Conservation (phyloP, 768 basidiomycete genomes). For the Leccinellum luteum region DNA sequence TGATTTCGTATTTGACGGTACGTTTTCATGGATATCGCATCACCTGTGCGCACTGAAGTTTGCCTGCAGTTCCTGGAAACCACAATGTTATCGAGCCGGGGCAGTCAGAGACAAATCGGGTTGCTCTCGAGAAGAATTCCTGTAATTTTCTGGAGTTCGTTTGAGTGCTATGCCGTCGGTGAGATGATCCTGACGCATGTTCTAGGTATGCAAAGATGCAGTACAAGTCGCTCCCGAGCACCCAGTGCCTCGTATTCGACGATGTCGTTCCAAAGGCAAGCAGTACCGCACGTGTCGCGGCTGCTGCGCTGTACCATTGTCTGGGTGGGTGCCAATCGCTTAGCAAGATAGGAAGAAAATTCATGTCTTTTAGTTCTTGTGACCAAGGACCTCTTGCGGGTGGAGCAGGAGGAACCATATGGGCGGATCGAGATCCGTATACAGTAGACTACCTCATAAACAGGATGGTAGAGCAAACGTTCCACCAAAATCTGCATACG, state of each 20-base stretch:
- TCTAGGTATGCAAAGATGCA: constrained; percentile 79
- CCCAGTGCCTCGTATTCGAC: constrained; percentile 55
- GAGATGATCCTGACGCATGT: constrained; percentile 12
- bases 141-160: constrained; percentile 77
- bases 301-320: constrained; percentile 83
- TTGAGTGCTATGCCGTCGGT: background rate
- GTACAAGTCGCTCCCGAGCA: constrained; percentile 51
- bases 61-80: constrained; percentile 28
- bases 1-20: constrained; percentile 69
- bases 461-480: too few relatives aligned
- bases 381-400: constrained; percentile 66
- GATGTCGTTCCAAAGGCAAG: constrained; percentile 61
- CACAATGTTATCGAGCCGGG: constrained; percentile 43
- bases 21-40: constrained; percentile 11
- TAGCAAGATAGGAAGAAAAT: background rate
- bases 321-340: constrained; percentile 49
- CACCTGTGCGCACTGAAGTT: constrained; percentile 12
- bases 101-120: constrained; percentile 51
- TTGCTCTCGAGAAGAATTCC: constrained; percentile 71
- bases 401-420: constrained; percentile 63
- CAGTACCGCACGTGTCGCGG: constrained; percentile 74
- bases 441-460: constrained; percentile 20
- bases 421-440: constrained; percentile 47
- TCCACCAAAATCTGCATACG: background rate
- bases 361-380: constrained; percentile 53